Conservation (phyloP, 2,329 filamentous ascomycete genomes). For the Scedosporium aurantiacum region DNA sequence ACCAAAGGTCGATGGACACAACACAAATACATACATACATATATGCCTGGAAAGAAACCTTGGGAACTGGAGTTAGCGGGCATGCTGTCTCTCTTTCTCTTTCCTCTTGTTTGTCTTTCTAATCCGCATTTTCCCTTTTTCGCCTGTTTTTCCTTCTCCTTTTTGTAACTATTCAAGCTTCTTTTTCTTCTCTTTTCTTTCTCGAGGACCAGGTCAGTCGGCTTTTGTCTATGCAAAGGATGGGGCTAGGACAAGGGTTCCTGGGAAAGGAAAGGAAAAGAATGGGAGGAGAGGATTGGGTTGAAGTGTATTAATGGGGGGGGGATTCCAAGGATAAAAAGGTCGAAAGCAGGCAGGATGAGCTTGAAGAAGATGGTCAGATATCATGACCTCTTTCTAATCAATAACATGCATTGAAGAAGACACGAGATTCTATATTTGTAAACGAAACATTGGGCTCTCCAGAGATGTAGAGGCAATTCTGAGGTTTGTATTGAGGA, state of each 20-base stretch:
- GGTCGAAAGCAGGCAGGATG: background rate
- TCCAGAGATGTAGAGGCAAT: too few relatives aligned
- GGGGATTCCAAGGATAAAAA: background rate
- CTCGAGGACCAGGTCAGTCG: too few relatives aligned
- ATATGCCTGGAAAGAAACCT: too few relatives aligned
- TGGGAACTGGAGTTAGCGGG: background rate
- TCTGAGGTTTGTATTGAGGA: too few relatives aligned
- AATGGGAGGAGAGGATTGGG: background rate
- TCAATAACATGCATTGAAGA: background rate
- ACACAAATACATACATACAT: background rate
- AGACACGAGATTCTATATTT: background rate
- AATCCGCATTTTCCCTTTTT: background rate
- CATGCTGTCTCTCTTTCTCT: background rate
- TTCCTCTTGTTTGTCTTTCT: background rate
- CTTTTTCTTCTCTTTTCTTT: too few relatives aligned
- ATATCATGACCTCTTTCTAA: background rate
- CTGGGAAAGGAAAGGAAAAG: background rate
- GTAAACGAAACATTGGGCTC: too few relatives aligned
- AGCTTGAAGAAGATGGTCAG: background rate
- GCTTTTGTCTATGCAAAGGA: background rate
- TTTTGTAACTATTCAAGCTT: too few relatives aligned
- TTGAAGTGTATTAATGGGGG: background rate
- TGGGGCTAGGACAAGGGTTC: background rate
- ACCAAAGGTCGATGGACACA: background rate
- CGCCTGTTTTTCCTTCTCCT: background rate